Base-by-base conservation (phyloP, 805 yeast genomes). In the Barnettozyma populi region DNA sequence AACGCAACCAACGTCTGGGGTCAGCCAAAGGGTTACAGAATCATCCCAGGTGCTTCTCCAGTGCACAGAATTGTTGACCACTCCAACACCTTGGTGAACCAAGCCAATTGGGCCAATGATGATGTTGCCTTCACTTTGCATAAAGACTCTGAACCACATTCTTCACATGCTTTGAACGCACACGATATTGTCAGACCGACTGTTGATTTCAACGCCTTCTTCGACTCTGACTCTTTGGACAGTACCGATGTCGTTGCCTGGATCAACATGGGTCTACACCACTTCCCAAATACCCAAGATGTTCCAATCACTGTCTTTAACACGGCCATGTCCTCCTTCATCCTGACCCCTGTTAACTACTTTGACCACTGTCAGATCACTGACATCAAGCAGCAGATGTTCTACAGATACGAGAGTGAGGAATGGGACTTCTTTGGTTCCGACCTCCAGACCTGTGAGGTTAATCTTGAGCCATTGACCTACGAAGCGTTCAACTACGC, bases 171-270 rank as follows among this genome's bases (percentile, higher is more conserved):
- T 6, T 44, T 56, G 45, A 56, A 57, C 45, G 57, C 57, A 5
- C 53, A 60, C 36, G 62, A 57, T 34, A 47, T 50, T 14, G 39
- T 45, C 20, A 60, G 59, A 34, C 65, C 66, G 39, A 35, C 50
- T 18, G 59, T 60, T 16, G 42, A 56, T 27, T 61, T 62, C 34
- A 37, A 48, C 41, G 27, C 38, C 2, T 62, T 54, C 53, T 48
- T 62, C n/a, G 61, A 60, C 46, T 60, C 55, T 43, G 66, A 60
- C 38, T 50, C 41, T 36, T 25, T 60, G 23, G 58, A 46, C 24
- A 63, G 63, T 34, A 63, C 56, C 42, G 65, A 61, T 43, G 39
- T 61, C 21, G 65, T 61, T 20, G 56, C 54, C n/a, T 61, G 65
- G 65, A 49, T 60, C 38, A 61, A 57, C 49, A 42, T 61, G 36